Evolutionary conservation across 2,329 filamentous ascomycete genomes (phyloP).

Genomic region (Raffaelea arxii): DNA sequence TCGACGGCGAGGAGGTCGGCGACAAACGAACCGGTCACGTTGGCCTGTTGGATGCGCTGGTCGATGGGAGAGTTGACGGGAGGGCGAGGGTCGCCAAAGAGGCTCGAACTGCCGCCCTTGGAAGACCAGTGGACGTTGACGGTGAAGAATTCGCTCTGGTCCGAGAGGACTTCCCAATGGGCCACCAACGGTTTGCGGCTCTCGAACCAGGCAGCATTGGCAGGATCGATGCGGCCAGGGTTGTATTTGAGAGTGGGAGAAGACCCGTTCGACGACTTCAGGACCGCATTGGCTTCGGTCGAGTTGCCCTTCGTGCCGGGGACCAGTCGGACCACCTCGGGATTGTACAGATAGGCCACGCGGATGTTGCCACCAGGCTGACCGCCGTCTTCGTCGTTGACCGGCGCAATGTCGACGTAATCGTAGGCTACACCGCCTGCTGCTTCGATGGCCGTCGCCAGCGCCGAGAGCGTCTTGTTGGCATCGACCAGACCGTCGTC

Average conservation of each 20-base stretch:
- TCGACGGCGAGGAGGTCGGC: conserved; percentile 46
- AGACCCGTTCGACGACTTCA: too few relatives aligned
- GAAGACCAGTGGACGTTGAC: conserved; percentile 60
- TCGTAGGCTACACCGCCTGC: conserved; percentile 43
- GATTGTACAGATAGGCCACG: conserved; percentile 58
- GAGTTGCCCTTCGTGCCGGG: conserved; percentile 43
- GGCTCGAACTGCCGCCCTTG: conserved; percentile 55
- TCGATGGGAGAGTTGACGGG: conserved; percentile 56
- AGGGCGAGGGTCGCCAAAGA: conserved; percentile 56
- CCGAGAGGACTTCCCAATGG: conserved; percentile 49
- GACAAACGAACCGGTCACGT: conserved; percentile 51
- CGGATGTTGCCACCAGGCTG: conserved; percentile 64
- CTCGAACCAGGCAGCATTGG: conserved; percentile 46
- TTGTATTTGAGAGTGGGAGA: conserved; percentile 56
- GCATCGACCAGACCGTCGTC: conserved; percentile 48
- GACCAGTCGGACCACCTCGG: conserved; percentile 47
- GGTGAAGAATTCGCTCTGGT: conserved; percentile 51
- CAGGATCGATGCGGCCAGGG: conserved; percentile 57
- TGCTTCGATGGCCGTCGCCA: conserved; percentile 40
- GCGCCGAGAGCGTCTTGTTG: conserved; percentile 48
- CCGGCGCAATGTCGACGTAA: conserved; percentile 49
- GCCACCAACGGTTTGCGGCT: conserved; percentile 61
- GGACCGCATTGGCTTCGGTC: conserved; percentile 46
- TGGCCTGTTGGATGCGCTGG: conserved; percentile 45
- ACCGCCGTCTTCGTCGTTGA: conserved; percentile 54